Evolutionary conservation across 164 flowering plant species (phyloP).

Genomic region (Litsea cubeba): DNA sequence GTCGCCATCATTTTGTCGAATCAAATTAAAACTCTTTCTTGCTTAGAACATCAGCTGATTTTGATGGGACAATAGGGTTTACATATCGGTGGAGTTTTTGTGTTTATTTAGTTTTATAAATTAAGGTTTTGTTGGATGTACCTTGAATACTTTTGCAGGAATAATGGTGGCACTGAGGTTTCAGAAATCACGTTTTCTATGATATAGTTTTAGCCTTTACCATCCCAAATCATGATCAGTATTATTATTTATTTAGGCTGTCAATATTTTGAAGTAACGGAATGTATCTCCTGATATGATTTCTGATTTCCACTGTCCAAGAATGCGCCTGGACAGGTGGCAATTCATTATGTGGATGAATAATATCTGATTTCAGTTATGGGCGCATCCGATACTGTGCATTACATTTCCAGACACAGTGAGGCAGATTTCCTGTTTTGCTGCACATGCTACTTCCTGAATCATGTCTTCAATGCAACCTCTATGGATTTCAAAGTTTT

Average conservation of each 20-base stretch:
- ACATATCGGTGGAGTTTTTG: not conserved
- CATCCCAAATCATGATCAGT: not conserved
- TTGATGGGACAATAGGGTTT: not conserved
- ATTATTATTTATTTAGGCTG: not conserved
- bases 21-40: not conserved
- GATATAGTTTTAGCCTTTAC: not conserved
- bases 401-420: not conserved
- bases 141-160: not conserved
- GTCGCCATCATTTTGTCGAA: not conserved
- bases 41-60: not conserved
- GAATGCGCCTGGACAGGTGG: too few species aligned
- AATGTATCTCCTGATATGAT: not conserved
- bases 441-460: not conserved
- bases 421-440: not conserved
- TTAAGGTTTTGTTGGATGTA: not conserved
- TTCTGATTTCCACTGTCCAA: not conserved
- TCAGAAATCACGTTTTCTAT: not conserved
- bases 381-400: not conserved
- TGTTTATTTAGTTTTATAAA: not conserved
- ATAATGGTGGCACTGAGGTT: not conserved
- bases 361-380: too few species aligned
- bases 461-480: not conserved
- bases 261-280: not conserved
- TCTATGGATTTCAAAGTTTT: not conserved
- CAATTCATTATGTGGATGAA: too few species aligned